Percentiles rank a stretch among this genome's conserved stretches.
Evolutionary conservation across 2,329 filamentous ascomycete species (phyloP).

Genomic region (Botrytis paeoniae): DNA sequence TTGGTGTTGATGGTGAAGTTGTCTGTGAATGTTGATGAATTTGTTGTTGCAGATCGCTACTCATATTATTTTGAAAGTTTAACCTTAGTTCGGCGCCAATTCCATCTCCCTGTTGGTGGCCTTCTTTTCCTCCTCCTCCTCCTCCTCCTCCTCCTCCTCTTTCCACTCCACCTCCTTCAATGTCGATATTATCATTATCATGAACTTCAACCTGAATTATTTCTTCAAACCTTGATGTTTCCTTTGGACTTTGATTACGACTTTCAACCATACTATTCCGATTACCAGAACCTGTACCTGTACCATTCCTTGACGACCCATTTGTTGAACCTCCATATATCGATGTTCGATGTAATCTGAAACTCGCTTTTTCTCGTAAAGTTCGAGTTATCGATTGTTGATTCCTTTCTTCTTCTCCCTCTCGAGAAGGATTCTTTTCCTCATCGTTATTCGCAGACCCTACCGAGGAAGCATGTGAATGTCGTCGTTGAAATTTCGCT

Average conservation of each 20-base stretch:
- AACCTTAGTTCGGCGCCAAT: conserved; percentile 18
- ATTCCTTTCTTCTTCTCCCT: background rate
- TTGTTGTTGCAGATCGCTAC: conserved; percentile 21
- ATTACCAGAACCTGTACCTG: background rate
- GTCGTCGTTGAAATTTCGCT: conserved; percentile 20
- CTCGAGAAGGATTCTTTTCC: background rate
- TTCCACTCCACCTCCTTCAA: background rate
- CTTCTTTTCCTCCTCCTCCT: background rate
- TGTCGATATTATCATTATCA: background rate
- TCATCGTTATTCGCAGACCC: conserved; percentile 7
- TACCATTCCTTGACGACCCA: conserved; percentile 11
- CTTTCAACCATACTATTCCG: background rate
- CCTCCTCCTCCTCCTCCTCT: background rate
- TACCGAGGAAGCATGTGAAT: conserved; percentile 8
- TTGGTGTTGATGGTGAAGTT: background rate
- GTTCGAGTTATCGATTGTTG: conserved; percentile 3
- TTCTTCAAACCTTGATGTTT: background rate
- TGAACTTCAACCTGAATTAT: background rate
- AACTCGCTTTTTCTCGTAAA: conserved; percentile 10
- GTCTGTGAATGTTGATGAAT: conserved; percentile 14
- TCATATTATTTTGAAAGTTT: conserved; percentile 15
- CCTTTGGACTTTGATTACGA: background rate
- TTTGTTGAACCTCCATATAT: conserved; percentile 14
- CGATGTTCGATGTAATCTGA: background rate
- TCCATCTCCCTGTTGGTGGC: background rate